Percentiles rank a stretch among this genome's conserved stretches.
Conservation (phyloP, 495 filamentous ascomycete genomes). For the Venustampulla echinocandica region DNA sequence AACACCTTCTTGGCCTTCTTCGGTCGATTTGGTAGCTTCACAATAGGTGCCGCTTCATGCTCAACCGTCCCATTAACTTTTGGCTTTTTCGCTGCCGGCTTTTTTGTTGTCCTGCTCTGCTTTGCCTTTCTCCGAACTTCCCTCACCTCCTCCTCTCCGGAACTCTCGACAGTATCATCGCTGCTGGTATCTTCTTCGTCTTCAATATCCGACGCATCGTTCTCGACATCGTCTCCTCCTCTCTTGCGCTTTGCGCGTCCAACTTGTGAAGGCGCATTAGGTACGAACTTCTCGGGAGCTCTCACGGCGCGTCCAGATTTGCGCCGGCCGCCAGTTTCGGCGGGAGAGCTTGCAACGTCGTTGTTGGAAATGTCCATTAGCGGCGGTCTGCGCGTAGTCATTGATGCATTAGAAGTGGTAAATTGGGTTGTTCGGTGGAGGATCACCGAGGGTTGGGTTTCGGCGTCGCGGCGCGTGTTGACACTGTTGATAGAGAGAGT, state of each 20-base stretch:
- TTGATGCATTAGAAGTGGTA: slow-evolving; percentile 21
- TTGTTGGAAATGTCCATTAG: slow-evolving; percentile 52
- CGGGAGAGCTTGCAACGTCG: slow-evolving; percentile 44
- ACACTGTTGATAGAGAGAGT: slow-evolving; percentile 7
- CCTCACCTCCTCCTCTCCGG: slow-evolving; percentile 38
- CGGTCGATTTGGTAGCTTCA: slow-evolving; percentile 50
- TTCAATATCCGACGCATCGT: slow-evolving; percentile 26
- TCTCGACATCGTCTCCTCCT: slow-evolving; percentile 29
- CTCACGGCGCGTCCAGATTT: slow-evolving; percentile 77
- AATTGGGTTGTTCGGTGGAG: slow-evolving; percentile 2
- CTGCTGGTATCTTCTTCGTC: slow-evolving; percentile 37
- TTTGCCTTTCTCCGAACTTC: slow-evolving; percentile 31
- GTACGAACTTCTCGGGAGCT: slow-evolving; percentile 57
- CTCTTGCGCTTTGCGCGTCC: slow-evolving; percentile 46
- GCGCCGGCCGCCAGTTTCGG: slow-evolving; percentile 47
- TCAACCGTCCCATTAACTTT: slow-evolving; percentile 54
- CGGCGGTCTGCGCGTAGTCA: slow-evolving; percentile 31
- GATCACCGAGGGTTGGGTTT: background rate
- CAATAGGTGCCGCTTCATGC: slow-evolving; percentile 30
- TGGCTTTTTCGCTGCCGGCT: slow-evolving; percentile 63
- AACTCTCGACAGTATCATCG: slow-evolving; percentile 24
- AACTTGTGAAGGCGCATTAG: slow-evolving; percentile 30
- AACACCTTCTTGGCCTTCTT: slow-evolving; percentile 47
- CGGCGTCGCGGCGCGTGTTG: slow-evolving; percentile 12
- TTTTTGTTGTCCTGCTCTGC: slow-evolving; percentile 39